A percentile compares a stretch with the other conserved stretches of the same genome.
phyloP scores from a whole-genome alignment of 768 basidiomycete species.

The Suillus discolor region DNA sequence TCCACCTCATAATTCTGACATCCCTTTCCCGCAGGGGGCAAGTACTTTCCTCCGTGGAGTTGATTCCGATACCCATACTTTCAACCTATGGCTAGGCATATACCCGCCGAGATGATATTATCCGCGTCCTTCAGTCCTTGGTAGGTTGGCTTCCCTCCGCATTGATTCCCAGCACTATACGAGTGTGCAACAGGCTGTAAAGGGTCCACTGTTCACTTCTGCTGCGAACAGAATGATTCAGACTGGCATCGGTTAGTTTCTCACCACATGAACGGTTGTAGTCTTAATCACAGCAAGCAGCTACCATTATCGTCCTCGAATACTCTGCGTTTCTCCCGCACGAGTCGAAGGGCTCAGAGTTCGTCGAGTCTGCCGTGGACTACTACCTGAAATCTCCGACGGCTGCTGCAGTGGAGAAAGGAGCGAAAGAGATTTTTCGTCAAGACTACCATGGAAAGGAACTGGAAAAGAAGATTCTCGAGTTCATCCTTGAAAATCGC shows the following conservation, averaged over 20 bases:
- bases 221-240: not conserved
- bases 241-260: not conserved
- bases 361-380: too few species aligned
- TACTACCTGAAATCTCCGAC: too few species aligned
- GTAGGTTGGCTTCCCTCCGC: not conserved
- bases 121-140: not conserved
- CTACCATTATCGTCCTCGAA: too few species aligned
- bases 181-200: not conserved
- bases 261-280: too few species aligned
- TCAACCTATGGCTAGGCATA: rapidly evolving
- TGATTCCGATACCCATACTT: not conserved
- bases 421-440: too few species aligned
- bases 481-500: too few species aligned
- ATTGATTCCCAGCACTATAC: not conserved
- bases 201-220: not conserved
- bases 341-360: too few species aligned
- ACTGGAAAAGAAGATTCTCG: too few species aligned
- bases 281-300: too few species aligned
- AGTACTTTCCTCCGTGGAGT: not conserved
- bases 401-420: too few species aligned
- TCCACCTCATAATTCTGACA: not conserved
- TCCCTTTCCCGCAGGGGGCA: not conserved
- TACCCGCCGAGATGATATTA: rapidly evolving
- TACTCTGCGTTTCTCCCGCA: too few species aligned
- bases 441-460: too few species aligned